These are phyloP conservation scores for Coemansia sp. DNA, from an alignment of 192 early-diverging fungal genomes.

Conservation along the genomic window DNA sequence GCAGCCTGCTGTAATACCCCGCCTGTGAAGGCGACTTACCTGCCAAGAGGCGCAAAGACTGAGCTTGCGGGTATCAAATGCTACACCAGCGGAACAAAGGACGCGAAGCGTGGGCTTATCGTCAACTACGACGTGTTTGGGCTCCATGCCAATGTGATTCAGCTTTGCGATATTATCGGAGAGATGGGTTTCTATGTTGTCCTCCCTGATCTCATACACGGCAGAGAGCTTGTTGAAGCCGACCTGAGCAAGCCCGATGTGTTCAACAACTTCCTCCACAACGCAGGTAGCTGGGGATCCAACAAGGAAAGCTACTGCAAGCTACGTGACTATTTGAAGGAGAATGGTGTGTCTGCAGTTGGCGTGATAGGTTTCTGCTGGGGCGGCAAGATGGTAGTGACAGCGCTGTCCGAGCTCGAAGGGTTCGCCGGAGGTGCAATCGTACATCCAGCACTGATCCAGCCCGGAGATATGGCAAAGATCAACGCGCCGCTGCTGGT, in stretches of 20 bases:
- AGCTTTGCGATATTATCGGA: constrained; percentile 61
- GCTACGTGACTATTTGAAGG: constrained; percentile 16
- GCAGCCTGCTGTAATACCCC: constrained; percentile 58
- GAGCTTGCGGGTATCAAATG: constrained; percentile 32
- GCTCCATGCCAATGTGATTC: constrained; percentile 59
- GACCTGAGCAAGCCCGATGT: constrained; percentile 35
- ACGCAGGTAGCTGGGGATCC: constrained; percentile 29
- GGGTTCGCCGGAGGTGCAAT: constrained; percentile 57
- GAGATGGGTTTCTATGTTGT: constrained; percentile 59
- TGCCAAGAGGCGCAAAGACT: constrained; percentile 35
- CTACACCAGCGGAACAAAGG: constrained; percentile 45
- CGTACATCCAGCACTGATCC: constrained; percentile 65
- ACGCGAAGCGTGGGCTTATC: constrained; percentile 61
- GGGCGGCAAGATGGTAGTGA: constrained; percentile 61
- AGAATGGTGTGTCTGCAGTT: constrained; percentile 54
- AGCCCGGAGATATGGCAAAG: constrained; percentile 50
- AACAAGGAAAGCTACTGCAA: constrained; percentile 11
- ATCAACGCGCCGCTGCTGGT: constrained; percentile 61
- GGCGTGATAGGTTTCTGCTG: constrained; percentile 71
- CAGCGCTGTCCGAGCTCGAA: constrained; percentile 47
- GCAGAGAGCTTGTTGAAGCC: constrained; percentile 42
- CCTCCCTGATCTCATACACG: constrained; percentile 67
- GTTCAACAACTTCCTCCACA: constrained; percentile 45
- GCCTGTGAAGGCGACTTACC: constrained; percentile 51
- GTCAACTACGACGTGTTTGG: constrained; percentile 73